These are phyloP conservation scores for Myxozyma udenii DNA, from an alignment of 805 yeast species.

Conservation along the genomic window DNA sequence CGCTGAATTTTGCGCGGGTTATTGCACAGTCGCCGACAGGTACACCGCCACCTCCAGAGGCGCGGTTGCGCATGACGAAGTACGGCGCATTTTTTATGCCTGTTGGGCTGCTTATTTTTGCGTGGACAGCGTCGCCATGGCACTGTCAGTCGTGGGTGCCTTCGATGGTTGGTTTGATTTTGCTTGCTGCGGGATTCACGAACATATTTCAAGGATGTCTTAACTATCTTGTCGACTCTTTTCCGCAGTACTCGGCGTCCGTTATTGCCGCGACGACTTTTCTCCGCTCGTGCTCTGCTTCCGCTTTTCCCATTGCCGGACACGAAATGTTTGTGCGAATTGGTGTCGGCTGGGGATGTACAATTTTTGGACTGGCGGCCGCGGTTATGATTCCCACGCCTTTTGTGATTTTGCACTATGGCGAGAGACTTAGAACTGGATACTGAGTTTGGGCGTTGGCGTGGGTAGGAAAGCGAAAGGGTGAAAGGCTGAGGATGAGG, in stretches of 20 bases:
- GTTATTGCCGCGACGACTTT: conserved; percentile 65
- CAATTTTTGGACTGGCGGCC: conserved; percentile 50
- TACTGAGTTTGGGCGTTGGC: no score
- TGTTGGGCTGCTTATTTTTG: conserved; percentile 56
- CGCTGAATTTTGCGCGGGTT: conserved; percentile 35
- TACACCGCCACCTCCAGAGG: conserved; percentile 58
- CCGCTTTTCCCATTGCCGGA: conserved; percentile 60
- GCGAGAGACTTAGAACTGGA: conserved; percentile 42
- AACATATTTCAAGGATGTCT: conserved; percentile 58
- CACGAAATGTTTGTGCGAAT: conserved; percentile 50
- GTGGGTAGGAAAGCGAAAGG: no score
- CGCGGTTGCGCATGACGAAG: conserved; percentile 57
- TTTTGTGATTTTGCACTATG: conserved; percentile 51
- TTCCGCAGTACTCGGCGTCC: conserved; percentile 56
- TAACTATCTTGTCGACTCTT: conserved; percentile 61
- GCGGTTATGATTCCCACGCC: conserved; percentile 55
- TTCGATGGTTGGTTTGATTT: conserved; percentile 55
- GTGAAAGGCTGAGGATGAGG: no score
- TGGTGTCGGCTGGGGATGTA: conserved; percentile 55
- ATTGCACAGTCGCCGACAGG: conserved; percentile 33
- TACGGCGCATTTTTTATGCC: conserved; percentile 43
- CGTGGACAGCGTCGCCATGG: conserved; percentile 53
- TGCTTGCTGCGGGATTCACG: conserved; percentile 54
- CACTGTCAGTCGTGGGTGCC: conserved; percentile 48
- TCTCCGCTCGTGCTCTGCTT: conserved; percentile 57